These are phyloP conservation scores for Gossypium mustelinum DNA, from an alignment of 345 rosid species.

Conservation along the genomic window DNA sequence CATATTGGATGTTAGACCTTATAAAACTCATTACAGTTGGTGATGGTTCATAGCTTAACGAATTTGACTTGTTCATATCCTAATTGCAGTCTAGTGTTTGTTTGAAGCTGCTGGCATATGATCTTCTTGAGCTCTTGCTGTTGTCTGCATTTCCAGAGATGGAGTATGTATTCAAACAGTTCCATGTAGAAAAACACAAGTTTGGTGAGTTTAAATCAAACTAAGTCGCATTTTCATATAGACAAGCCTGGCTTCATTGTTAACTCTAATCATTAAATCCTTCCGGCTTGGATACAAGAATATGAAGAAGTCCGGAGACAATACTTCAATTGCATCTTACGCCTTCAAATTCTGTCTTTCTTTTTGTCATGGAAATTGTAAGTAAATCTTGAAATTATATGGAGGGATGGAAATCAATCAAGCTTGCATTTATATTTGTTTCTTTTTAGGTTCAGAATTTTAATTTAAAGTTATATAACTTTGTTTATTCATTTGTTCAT, in stretches of 20 bases:
- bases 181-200: conserved; percentile 61
- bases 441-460: too few species aligned
- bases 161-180: conserved; percentile 54
- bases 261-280: too few species aligned
- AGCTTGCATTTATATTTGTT: too few species aligned
- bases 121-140: conserved; percentile 60
- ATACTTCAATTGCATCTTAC: too few species aligned
- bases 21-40: not conserved
- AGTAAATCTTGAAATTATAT: conserved; percentile 25
- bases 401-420: too few species aligned
- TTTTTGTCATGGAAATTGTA: conserved; percentile 25
- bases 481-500: too few species aligned
- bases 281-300: too few species aligned
- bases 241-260: too few species aligned
- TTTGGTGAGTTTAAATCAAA: conserved; percentile 58
- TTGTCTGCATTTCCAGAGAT: conserved; percentile 78
- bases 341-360: not conserved
- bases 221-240: conserved; percentile 11
- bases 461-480: too few species aligned
- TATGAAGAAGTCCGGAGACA: too few species aligned
- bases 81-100: conserved; percentile 70
- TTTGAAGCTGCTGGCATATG: conserved; percentile 70
- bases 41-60: too few species aligned
- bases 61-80: conserved; percentile 1
- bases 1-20: too few species aligned